phyloP scores from a whole-genome alignment of 78 protist genomes.

The Pigoraptor vietnamica region DNA sequence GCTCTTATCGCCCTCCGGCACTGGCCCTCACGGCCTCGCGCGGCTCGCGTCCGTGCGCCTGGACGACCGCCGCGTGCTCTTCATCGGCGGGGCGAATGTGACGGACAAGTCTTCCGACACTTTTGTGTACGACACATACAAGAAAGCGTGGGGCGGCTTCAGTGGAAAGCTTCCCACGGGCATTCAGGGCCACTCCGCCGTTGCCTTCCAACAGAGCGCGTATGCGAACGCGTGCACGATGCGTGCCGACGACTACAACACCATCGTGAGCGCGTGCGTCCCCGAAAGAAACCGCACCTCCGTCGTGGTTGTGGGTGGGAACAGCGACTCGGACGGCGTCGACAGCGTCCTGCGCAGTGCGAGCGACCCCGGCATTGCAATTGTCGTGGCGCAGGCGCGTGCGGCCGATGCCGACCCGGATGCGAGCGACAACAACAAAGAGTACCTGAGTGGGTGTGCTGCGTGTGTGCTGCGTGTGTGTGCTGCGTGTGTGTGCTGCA shows the following conservation, averaged over 20 bases:
- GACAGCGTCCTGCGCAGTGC: too few relatives aligned
- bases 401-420: too few relatives aligned
- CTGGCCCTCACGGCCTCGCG: background rate
- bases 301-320: background rate
- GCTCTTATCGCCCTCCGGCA: background rate
- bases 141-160: background rate
- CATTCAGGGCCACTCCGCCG: background rate
- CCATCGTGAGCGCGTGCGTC: background rate
- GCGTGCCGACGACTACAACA: background rate
- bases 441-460: too few relatives aligned
- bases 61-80: background rate
- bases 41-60: background rate
- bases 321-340: background rate
- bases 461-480: too few relatives aligned
- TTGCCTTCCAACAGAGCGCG: background rate
- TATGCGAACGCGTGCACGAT: background rate
- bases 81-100: background rate
- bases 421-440: too few relatives aligned
- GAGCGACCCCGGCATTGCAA: too few relatives aligned
- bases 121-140: background rate
- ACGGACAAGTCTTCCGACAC: background rate
- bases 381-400: too few relatives aligned
- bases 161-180: background rate
- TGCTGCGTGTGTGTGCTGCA: too few relatives aligned
- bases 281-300: background rate